A percentile compares a stretch with the other conserved stretches of the same genome.
phyloP scores from a whole-genome alignment of 1,284 basidiomycete species.

The Cryptococcus sp. region DNA sequence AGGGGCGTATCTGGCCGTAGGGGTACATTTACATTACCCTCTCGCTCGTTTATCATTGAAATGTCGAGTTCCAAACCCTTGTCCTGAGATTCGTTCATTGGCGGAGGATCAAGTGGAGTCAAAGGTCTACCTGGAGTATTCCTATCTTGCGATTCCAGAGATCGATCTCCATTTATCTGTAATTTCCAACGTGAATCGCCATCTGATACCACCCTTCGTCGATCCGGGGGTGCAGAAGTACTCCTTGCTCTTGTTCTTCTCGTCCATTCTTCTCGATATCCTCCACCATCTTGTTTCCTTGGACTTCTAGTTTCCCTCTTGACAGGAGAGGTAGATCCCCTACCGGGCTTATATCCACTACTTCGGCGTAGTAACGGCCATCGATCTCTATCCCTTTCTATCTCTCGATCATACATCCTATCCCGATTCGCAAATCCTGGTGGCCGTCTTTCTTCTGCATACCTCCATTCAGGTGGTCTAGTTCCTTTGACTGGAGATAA shows the following conservation, averaged over 20 bases:
- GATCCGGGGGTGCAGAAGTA: not conserved
- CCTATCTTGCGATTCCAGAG: not conserved
- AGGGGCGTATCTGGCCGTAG: not conserved
- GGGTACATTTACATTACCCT: not conserved
- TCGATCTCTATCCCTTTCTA: conserved; percentile 4
- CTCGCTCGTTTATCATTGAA: not conserved
- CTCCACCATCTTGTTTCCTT: not conserved
- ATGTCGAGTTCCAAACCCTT: not conserved
- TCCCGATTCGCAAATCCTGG: conserved; percentile 12
- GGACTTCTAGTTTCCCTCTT: not conserved
- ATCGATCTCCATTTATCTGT: too few species aligned
- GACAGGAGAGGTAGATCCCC: not conserved
- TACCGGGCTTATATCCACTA: not conserved
- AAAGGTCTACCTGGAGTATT: not conserved
- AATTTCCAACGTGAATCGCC: not conserved
- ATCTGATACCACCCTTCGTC: not conserved
- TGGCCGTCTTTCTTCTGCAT: conserved; percentile 1
- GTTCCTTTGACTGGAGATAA: conserved; percentile 29
- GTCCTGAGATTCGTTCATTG: not conserved
- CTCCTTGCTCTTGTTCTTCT: not conserved
- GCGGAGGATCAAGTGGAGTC: not conserved
- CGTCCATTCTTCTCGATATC: not conserved
- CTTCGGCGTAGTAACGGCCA: not conserved
- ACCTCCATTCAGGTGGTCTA: conserved; percentile 15
- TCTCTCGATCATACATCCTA: conserved; percentile 1